These are phyloP conservation scores for Beauveria pseudobassiana DNA, from an alignment of 2,329 filamentous ascomycete genomes.

Conservation along the genomic window DNA sequence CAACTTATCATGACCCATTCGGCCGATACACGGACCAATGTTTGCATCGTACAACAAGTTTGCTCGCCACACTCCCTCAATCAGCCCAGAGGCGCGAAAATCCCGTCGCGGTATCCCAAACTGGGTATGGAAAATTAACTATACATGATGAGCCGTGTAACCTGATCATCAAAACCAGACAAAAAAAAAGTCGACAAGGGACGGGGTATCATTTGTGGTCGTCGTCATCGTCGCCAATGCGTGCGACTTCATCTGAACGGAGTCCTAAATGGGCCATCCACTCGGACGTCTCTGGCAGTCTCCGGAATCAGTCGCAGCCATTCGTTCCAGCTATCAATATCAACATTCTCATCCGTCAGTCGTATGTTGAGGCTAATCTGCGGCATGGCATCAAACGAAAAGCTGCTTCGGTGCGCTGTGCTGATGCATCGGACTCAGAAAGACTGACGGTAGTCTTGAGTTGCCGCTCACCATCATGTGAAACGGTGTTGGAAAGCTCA, in stretches of 20 bases:
- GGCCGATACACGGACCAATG: neutral
- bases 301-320: conserved; percentile 53
- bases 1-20: neutral
- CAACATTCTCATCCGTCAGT: conserved; percentile 42
- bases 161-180: neutral
- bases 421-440: conserved; percentile 43
- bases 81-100: neutral
- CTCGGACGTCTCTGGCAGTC: conserved; percentile 46
- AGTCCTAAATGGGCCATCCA: conserved; percentile 41
- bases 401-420: conserved; percentile 29
- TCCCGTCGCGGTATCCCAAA: neutral
- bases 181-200: neutral
- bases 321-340: conserved; percentile 48
- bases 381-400: conserved; percentile 36
- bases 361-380: conserved; percentile 44
- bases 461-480: conserved; percentile 50
- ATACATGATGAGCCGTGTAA: conserved; percentile 3
- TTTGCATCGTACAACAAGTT: conserved; percentile 8
- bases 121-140: neutral
- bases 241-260: conserved; percentile 16
- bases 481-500: conserved; percentile 46
- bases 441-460: conserved; percentile 47
- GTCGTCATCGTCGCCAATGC: neutral
- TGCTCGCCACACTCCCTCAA: neutral
- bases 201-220: neutral